phyloP scores from a whole-genome alignment of 257 asterid species.

The Schizonepeta tenuifolia region DNA sequence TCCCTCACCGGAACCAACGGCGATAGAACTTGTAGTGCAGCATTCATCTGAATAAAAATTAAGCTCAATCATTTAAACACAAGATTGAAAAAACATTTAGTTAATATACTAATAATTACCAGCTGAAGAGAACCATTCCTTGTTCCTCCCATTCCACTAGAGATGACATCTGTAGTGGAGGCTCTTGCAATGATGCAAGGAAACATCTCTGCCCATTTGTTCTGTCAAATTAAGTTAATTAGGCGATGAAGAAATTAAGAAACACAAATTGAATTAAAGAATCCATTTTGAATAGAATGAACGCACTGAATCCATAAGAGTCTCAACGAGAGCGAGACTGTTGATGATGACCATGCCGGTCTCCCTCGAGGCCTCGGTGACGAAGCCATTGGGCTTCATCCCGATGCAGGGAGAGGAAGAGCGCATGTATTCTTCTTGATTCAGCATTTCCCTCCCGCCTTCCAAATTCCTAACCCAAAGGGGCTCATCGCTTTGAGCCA shows the following conservation, averaged over 20 bases:
- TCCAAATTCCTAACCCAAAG: slow-evolving; percentile 74
- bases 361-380: slow-evolving; percentile 58
- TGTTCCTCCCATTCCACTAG: slow-evolving; percentile 75
- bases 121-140: slow-evolving; percentile 76
- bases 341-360: slow-evolving; percentile 56
- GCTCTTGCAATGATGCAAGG: slow-evolving; percentile 69
- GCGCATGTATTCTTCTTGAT: slow-evolving; percentile 49
- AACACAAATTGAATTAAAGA: background rate
- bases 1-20: slow-evolving; percentile 94
- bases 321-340: slow-evolving; percentile 57
- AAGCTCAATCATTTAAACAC: too few relatives aligned
- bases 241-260: too few relatives aligned
- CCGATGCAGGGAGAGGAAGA: slow-evolving; percentile 51
- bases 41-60: slow-evolving; percentile 59
- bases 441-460: slow-evolving; percentile 59
- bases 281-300: background rate
- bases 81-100: background rate
- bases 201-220: slow-evolving; percentile 75
- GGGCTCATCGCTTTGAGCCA: slow-evolving; percentile 79
- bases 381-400: slow-evolving; percentile 51
- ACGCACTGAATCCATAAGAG: slow-evolving; percentile 65
- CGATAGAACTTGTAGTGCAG: slow-evolving; percentile 86
- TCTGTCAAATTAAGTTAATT: slow-evolving; percentile 43
- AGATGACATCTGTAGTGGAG: slow-evolving; percentile 59
- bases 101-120: slow-evolving; percentile 44